Evolutionary conservation across 495 filamentous ascomycete genomes (phyloP), one percentile per base, ranked within the genome.

Genomic region (Hypoxylon rickii): DNA sequence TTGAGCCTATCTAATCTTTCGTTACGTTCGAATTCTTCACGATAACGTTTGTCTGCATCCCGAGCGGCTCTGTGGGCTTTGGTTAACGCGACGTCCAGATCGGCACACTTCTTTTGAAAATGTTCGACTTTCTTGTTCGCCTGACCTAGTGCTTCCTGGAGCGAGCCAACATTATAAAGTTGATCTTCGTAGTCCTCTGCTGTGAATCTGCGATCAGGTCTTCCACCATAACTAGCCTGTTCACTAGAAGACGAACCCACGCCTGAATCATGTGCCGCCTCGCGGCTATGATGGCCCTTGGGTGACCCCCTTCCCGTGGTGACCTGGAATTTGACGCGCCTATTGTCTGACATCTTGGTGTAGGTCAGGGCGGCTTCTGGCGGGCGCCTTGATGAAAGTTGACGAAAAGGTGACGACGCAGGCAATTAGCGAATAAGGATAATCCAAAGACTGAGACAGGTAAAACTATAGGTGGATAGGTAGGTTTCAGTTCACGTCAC

Each of bases 241-340:
- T 59, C 64, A 55, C 67, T 69, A 51, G 66, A 67, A 37, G 59
- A 70, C 39, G 67, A 70, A 51, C 67, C 67, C 21, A 70, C 34
- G 17, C 67, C 67, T 31, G 67, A 70, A 60, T 70, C 67, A 22
- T 62, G 52, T 17, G 46, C 54, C 11, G 38, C 24, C 40, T 67
- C 66, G 40, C 45, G 42, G 51, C 45, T 47, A 29, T 49, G 60
- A 36, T 50, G 36, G 29, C 51, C 24, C 36, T 45, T 65, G 11
- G 54, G 39, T 3, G 55, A 45, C 10, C 39, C 31, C 45, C 53
- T 62, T 3, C 22, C 37, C 17, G 53, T 32, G 29, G 48, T 44
- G 17, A 50, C 22, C 44, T 55, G 53, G 41, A 69, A 69, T 29
- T 43, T 64, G 37, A 69, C 60, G 15, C 44, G 59, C 39, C 48